Evolutionary conservation across 495 filamentous ascomycete species (phyloP).

Genomic region (Aspergillus sclerotioniger): DNA sequence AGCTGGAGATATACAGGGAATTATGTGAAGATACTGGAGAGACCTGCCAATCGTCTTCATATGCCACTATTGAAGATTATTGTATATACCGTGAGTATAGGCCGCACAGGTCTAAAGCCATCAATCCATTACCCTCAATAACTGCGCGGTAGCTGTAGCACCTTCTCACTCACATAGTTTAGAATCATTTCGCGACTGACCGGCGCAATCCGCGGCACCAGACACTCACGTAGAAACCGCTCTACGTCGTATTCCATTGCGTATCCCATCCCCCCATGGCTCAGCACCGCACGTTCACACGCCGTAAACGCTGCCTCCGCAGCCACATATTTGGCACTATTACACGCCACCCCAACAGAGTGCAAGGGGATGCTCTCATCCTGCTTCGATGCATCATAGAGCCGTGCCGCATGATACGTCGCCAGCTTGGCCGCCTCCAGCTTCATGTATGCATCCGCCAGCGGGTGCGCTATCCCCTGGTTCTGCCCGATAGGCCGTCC

Average conservation of each 20-base stretch:
- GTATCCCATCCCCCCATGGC: conserved; percentile 76
- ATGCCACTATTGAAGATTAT: neutral
- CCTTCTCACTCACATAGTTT: conserved; percentile 76
- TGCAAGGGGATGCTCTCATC: conserved; percentile 57
- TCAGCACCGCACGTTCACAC: conserved; percentile 66
- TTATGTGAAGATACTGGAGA: neutral
- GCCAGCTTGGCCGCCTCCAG: conserved; percentile 76
- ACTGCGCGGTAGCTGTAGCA: conserved; percentile 52
- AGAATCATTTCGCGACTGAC: conserved; percentile 79
- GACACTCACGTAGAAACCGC: conserved; percentile 68
- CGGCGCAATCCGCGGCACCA: conserved; percentile 73
- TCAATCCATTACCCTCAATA: conserved; percentile 34
- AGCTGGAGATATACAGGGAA: neutral
- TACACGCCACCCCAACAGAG: conserved; percentile 68
- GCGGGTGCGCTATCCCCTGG: conserved; percentile 71
- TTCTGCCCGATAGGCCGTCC: conserved; percentile 70
- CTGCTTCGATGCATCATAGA: conserved; percentile 61
- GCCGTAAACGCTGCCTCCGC: conserved; percentile 75
- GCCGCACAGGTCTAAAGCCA: neutral
- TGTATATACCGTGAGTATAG: neutral
- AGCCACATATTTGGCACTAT: conserved; percentile 75
- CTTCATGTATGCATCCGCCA: conserved; percentile 73
- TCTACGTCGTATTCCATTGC: conserved; percentile 79
- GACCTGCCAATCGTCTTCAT: neutral
- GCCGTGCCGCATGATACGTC: conserved; percentile 71